A percentile compares a stretch with the other conserved stretches of the same genome.
These are phyloP conservation scores for Diaporthe sp. DNA, from an alignment of 2,329 filamentous ascomycete genomes.

Conservation along the genomic window DNA sequence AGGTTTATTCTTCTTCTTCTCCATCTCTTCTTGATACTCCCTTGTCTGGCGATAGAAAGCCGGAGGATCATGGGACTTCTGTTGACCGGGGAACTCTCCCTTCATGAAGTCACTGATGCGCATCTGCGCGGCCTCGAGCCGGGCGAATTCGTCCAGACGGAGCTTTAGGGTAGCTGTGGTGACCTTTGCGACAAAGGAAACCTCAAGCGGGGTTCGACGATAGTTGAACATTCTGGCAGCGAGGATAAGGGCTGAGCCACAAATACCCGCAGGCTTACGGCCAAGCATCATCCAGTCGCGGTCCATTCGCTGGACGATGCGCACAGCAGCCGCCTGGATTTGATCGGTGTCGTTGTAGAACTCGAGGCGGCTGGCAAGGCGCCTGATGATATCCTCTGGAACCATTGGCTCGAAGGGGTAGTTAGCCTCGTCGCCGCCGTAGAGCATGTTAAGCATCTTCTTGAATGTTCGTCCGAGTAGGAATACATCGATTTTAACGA, in stretches of 20 bases:
- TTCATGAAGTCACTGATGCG: conserved; percentile 80
- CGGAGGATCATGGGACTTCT: conserved; percentile 86
- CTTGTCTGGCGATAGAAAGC: conserved; percentile 77
- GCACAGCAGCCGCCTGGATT: conserved; percentile 88
- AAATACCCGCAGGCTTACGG: conserved; percentile 91
- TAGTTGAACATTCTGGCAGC: conserved; percentile 99
- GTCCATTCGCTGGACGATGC: conserved; percentile 92
- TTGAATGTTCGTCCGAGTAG: conserved; percentile 92
- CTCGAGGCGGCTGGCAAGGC: conserved; percentile 91
- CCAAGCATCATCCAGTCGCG: conserved; percentile 98
- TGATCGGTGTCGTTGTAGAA: conserved; percentile 85
- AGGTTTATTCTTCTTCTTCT: conserved; percentile 53
- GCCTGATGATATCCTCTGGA: conserved; percentile 89
- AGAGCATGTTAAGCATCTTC: conserved; percentile 76
- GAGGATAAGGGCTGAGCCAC: conserved; percentile 92
- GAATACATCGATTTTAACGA: conserved; percentile 87
- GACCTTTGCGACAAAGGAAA: conserved; percentile 98
- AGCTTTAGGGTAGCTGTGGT: conserved; percentile 93
- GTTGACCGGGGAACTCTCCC: conserved; percentile 33
- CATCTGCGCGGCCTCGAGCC: conserved; percentile 84
- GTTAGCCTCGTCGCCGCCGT: conserved; percentile 57
- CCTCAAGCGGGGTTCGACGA: conserved; percentile 88
- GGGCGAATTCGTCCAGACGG: conserved; percentile 90
- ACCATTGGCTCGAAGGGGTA: conserved; percentile 73
- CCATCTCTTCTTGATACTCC: conserved; percentile 66